Base-by-base conservation (phyloP, 202 grass and related monocot species). In the Hordeum pubiflorum region DNA sequence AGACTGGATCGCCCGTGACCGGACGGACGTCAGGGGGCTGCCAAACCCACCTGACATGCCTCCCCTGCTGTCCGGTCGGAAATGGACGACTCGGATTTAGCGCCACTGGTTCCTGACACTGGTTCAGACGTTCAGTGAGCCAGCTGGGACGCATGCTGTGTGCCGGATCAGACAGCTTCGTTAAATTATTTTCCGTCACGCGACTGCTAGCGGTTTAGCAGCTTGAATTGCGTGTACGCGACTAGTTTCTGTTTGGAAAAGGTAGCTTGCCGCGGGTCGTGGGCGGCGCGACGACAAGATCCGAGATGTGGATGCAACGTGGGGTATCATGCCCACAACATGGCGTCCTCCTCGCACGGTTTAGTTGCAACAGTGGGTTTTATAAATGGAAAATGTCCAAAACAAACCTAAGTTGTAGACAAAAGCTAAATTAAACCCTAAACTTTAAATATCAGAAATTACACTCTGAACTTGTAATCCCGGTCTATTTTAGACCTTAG, bases 1-100 rank as follows among this genome's bases (percentile, higher is more conserved):
- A 34, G 59, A 69, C 29, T n/a, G 61, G 77, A 50, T 80, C 23
- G 50, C 29, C 44, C 23, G 34, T 56, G 55, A 85, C 77, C 17
- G 48, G 48, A 3, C 17, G 46, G 36, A 38, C 7, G 36, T 2
- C 44, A 48, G 14, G 5, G 36, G 36, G 7, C 36, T 38, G 31
- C 31, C 48, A n/a, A 54, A 54, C 48, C 48, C 48, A 54, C 17
- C 1, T 3, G 17, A 10, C 13, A 7, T 31, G 75, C 17, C 48
- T 78, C 4, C 75, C 13, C 24, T 3, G 10, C 75, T 7, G 58
- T 31, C 5, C 40, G 76, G 64, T 78, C 0, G 0, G 6, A 32
- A 33, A 5, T 34, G 11, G 59, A 78, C 58, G 57, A 26, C 26
- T 46, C 6, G 2, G 75, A 33, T 54, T 17, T 13, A 2, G 69